Conservation (phyloP, 73 alveolate genomes). For the Blepharisma stoltei region DNA sequence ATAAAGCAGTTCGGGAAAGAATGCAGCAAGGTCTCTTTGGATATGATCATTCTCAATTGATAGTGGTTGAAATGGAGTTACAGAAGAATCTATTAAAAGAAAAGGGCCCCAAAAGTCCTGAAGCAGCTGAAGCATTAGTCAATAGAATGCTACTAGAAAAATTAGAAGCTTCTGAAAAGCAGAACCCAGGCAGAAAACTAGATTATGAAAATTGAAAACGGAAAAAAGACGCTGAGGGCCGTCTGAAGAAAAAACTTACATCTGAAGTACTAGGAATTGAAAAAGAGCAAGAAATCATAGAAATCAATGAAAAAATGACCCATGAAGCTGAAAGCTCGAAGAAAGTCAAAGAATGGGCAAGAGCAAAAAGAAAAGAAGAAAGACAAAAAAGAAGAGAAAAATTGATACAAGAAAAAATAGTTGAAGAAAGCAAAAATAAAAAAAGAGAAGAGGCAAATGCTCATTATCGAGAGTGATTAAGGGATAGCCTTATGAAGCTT, state of each 20-base stretch:
- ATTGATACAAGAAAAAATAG: not conserved
- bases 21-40: no score
- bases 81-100: no score
- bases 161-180: not conserved
- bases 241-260: not conserved
- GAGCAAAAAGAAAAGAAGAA: not conserved
- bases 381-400: not conserved
- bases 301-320: not conserved
- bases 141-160: not conserved
- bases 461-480: not conserved
- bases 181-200: not conserved
- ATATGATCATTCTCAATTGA: no score
- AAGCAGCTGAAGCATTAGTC: no score
- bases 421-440: not conserved
- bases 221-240: not conserved
- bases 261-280: not conserved
- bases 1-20: not conserved
- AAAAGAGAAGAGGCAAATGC: not conserved
- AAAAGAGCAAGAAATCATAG: not conserved
- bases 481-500: not conserved
- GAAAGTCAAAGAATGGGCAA: constrained; percentile 15
- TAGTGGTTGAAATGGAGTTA: no score
- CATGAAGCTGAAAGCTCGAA: not conserved
- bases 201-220: not conserved
- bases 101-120: no score